Percentiles rank a stretch among this genome's conserved stretches.
Evolutionary conservation across 2,329 filamentous ascomycete genomes (phyloP).

Genomic region (Cercospora canescens): DNA sequence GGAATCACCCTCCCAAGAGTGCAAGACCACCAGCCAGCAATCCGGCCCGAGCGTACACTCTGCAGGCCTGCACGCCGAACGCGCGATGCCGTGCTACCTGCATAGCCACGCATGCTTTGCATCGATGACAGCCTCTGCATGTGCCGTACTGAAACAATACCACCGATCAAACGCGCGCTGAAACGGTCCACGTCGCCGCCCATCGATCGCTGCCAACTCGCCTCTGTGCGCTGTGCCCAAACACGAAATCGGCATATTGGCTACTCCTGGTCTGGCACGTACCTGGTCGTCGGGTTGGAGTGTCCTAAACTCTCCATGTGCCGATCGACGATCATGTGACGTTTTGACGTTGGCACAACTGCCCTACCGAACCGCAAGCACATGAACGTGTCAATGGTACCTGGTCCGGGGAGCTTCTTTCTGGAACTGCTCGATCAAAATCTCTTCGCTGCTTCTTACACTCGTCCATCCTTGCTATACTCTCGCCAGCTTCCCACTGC

Average conservation of each 20-base stretch:
- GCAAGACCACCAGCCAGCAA: not conserved
- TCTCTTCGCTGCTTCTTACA: not conserved
- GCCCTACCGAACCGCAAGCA: constrained; percentile 1
- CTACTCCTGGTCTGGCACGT: not conserved
- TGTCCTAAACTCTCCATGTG: constrained; percentile 3
- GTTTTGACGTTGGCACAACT: not conserved
- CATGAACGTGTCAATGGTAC: not conserved
- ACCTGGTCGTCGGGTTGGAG: not conserved
- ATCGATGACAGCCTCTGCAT: too few species aligned
- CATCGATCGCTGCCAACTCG: not conserved
- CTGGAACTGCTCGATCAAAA: constrained; percentile 3
- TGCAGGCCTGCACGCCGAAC: not conserved
- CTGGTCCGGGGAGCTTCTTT: constrained; percentile 10
- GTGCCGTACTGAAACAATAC: not conserved
- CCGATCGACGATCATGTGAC: constrained; percentile 3
- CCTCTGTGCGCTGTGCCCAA: not conserved
- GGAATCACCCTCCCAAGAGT: not conserved
- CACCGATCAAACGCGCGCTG: not conserved
- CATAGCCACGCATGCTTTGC: too few species aligned
- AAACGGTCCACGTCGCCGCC: not conserved
- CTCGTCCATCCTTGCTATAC: constrained; percentile 1
- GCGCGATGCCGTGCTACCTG: not conserved
- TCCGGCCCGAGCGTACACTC: not conserved
- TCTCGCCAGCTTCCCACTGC: not conserved
- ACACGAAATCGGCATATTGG: not conserved